phyloP scores from a whole-genome alignment of 768 basidiomycete genomes.

The Cytidiella melzeri region DNA sequence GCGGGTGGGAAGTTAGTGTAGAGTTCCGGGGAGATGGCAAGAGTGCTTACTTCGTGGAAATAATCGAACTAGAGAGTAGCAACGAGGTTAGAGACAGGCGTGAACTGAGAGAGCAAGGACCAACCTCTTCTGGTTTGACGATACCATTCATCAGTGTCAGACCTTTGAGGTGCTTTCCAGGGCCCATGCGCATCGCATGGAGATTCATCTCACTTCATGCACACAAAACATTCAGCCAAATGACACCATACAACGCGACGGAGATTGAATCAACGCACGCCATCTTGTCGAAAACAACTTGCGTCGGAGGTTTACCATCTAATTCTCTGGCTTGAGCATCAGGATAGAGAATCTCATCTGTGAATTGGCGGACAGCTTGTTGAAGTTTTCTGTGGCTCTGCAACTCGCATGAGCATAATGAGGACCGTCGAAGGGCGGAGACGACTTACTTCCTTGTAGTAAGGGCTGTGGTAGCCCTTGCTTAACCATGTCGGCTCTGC shows the following conservation, averaged over 20 bases:
- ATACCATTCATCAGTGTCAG: conserved; percentile 66
- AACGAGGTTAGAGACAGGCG: not conserved
- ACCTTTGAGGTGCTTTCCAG: conserved; percentile 78
- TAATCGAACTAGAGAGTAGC: conserved; percentile 63
- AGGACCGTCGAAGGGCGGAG: conserved; percentile 29
- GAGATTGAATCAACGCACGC: conserved; percentile 42
- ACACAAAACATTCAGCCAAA: too few relatives aligned
- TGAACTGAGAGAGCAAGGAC: not conserved
- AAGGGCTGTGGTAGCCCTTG: conserved; percentile 64
- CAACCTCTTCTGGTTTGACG: conserved; percentile 66
- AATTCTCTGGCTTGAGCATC: conserved; percentile 60
- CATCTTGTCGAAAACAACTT: conserved; percentile 77
- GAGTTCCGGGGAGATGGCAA: not conserved
- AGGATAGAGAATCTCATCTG: conserved; percentile 58
- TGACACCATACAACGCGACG: not conserved
- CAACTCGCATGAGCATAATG: conserved; percentile 29
- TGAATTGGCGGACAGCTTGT: conserved; percentile 51
- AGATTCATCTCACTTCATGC: conserved; percentile 53
- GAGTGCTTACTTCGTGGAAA: conserved; percentile 61
- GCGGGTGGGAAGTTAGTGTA: not conserved
- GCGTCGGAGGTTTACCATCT: conserved; percentile 82
- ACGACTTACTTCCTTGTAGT: conserved; percentile 70
- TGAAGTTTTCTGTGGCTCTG: conserved; percentile 63
- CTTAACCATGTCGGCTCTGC: conserved; percentile 81
- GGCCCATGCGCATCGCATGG: conserved; percentile 93